phyloP scores from a whole-genome alignment of 805 yeast species.

The Maudiozyma pseudohumilis region DNA sequence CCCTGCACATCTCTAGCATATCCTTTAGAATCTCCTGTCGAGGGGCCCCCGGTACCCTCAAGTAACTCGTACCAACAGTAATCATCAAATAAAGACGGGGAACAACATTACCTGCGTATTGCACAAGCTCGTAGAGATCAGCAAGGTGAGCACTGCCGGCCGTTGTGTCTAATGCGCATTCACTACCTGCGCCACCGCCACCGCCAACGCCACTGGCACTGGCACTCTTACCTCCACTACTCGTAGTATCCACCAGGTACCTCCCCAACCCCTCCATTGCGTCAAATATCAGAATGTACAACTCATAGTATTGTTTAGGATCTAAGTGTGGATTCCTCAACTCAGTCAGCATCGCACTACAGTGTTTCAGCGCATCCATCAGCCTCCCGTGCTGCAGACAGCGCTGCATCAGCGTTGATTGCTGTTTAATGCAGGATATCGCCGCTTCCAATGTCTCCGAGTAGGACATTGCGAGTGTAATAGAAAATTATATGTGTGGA shows the following conservation, averaged over 20 bases:
- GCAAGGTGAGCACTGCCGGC: constrained; percentile 67
- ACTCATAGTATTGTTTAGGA: constrained; percentile 83
- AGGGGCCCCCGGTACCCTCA: constrained; percentile 61
- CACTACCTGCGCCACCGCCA: too few species aligned
- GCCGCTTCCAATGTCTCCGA: constrained; percentile 24
- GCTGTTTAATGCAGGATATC: constrained; percentile 44
- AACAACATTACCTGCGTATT: constrained; percentile 86
- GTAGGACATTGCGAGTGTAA: constrained; percentile 19
- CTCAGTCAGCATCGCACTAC: constrained; percentile 73
- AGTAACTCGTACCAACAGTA: constrained; percentile 84
- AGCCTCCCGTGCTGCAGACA: constrained; percentile 59
- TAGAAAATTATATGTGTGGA: neutral
- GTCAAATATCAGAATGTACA: constrained; percentile 77
- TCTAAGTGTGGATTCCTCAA: constrained; percentile 61
- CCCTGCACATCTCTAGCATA: constrained; percentile 96
- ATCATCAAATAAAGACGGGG: constrained; percentile 92
- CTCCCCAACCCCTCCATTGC: constrained; percentile 59
- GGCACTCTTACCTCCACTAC: too few species aligned
- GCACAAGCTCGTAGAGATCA: constrained; percentile 88
- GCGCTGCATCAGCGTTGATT: constrained; percentile 65
- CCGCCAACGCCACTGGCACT: too few species aligned
- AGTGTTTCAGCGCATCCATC: constrained; percentile 82
- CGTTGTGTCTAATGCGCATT: too few species aligned
- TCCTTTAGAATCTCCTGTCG: constrained; percentile 81
- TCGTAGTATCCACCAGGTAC: constrained; percentile 58